These are phyloP conservation scores for Theileria annulata DNA, from an alignment of 169 alveolate species.

Conservation along the genomic window DNA sequence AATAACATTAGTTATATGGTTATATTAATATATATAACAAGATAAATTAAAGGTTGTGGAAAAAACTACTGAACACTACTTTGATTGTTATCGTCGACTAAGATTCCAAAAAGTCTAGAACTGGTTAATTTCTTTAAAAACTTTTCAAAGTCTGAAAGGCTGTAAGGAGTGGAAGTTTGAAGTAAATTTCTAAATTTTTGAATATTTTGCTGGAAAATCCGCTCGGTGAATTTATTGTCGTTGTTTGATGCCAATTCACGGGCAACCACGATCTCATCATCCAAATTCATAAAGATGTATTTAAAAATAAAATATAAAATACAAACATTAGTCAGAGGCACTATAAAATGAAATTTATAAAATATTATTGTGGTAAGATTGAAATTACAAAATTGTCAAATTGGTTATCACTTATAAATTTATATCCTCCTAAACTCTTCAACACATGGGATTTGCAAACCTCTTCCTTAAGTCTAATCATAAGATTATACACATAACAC, in stretches of 20 bases:
- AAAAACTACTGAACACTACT: neutral
- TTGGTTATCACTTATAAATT: conserved; percentile 44
- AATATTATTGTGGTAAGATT: conserved; percentile 42
- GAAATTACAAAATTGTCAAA: conserved; percentile 61
- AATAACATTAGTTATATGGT: neutral
- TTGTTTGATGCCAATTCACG: conserved; percentile 58
- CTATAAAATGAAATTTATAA: neutral
- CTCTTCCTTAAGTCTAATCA: conserved; percentile 45
- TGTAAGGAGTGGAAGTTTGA: conserved; percentile 47
- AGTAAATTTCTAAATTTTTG: conserved; percentile 45
- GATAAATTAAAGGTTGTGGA: neutral
- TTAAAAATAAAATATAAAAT: neutral
- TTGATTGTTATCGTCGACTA: conserved; percentile 19
- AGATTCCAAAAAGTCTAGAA: conserved; percentile 56
- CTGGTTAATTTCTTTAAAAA: conserved; percentile 41
- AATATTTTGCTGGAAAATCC: conserved; percentile 51
- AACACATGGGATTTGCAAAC: conserved; percentile 57
- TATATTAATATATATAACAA: neutral
- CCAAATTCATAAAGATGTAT: neutral
- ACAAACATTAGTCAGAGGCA: neutral
- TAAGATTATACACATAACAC: neutral
- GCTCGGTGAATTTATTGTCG: conserved; percentile 57
- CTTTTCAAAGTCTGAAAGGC: conserved; percentile 47
- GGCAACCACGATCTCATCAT: conserved; percentile 56
- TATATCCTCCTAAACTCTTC: conserved; percentile 67